Percentiles rank a stretch among this genome's conserved stretches.
These are phyloP conservation scores for Abelmoschus esculentus DNA, from an alignment of 345 rosid species.

Conservation along the genomic window DNA sequence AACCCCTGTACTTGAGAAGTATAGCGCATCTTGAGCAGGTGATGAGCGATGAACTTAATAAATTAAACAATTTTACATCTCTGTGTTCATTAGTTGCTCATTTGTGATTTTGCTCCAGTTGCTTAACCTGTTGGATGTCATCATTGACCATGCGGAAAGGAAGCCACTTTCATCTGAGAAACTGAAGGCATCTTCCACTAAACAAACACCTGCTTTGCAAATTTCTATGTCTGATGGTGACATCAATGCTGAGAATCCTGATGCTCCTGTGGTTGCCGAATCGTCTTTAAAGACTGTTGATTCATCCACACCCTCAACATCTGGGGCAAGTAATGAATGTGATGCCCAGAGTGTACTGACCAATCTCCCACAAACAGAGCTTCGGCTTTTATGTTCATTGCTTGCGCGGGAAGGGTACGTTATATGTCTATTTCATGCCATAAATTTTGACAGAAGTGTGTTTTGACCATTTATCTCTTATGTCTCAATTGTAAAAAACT, in stretches of 20 bases:
- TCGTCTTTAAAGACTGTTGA: slow-evolving; percentile 31
- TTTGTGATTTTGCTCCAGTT: slow-evolving; percentile 40
- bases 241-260: slow-evolving; percentile 26
- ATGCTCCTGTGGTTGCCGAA: slow-evolving; percentile 27
- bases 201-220: slow-evolving; percentile 20
- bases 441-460: neutral
- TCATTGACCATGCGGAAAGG: slow-evolving; percentile 64
- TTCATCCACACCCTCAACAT: slow-evolving; percentile 31
- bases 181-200: slow-evolving; percentile 37
- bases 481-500: neutral
- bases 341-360: slow-evolving; percentile 52
- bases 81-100: slow-evolving; percentile 6
- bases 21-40: slow-evolving; percentile 99
- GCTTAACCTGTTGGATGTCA: slow-evolving; percentile 82
- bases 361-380: slow-evolving; percentile 74
- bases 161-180: slow-evolving; percentile 45
- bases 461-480: neutral
- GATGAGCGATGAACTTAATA: slow-evolving; percentile 26
- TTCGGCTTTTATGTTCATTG: slow-evolving; percentile 78
- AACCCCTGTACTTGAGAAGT: slow-evolving; percentile 89
- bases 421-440: neutral
- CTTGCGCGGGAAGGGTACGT: slow-evolving; percentile 93
- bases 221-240: neutral
- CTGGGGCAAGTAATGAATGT: slow-evolving; percentile 41
- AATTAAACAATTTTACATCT: slow-evolving; percentile 4